phyloP scores from a whole-genome alignment of 108 stramenopile genomes.

The Pseudonitzschia pungens region DNA sequence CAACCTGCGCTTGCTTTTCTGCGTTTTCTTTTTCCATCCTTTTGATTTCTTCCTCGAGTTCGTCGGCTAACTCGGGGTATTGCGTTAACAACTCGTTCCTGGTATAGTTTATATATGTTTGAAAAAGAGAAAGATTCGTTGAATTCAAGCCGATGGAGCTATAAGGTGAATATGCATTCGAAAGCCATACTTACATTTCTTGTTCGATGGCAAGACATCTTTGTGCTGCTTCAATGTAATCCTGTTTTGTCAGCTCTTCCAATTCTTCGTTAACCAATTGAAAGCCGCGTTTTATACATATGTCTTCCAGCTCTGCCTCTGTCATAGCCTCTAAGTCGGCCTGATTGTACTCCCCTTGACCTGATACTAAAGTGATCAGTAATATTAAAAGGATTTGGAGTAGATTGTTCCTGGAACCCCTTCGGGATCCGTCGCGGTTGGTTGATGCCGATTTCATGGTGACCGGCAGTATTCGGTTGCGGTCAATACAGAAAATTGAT shows the following conservation, averaged over 20 bases:
- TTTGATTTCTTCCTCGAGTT: conserved; percentile 65
- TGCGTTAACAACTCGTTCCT: conserved; percentile 70
- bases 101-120: neutral
- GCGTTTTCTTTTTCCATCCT: conserved; percentile 61
- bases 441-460: neutral
- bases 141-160: neutral
- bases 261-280: conserved; percentile 52
- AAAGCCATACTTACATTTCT: conserved; percentile 56
- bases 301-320: conserved; percentile 63
- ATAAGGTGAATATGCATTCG: neutral
- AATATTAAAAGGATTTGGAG: neutral
- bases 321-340: conserved; percentile 63
- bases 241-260: conserved; percentile 55
- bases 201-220: conserved; percentile 78
- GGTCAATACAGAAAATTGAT: neutral
- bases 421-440: neutral
- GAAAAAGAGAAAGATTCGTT: neutral
- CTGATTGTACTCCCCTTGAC: conserved; percentile 13
- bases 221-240: conserved; percentile 80
- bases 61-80: conserved; percentile 68
- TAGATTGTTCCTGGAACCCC: neutral
- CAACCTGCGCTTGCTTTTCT: conserved; percentile 22
- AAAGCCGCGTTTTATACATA: conserved; percentile 80
- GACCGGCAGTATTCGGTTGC: neutral
- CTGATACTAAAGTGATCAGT: conserved; percentile 9